Evolutionary conservation across 2,329 filamentous ascomycete genomes (phyloP).

Genomic region (Fusarium pseudonygamai): DNA sequence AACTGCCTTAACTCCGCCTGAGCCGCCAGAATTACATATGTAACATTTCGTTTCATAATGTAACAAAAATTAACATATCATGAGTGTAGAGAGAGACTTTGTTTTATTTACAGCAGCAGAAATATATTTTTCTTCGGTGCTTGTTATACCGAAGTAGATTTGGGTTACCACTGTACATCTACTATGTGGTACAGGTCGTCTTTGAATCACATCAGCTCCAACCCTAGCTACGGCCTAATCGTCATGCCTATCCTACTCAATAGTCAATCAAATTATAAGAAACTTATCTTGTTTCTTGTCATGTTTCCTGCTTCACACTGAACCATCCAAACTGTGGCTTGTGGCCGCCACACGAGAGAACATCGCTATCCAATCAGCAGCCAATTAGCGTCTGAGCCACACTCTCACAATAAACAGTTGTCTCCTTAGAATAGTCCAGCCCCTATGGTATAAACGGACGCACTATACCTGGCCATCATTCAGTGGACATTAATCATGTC

Average conservation of each 20-base stretch:
- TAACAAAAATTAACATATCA: background rate
- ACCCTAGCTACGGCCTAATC: background rate
- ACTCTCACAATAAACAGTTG: slow-evolving; percentile 2
- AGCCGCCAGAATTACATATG: background rate
- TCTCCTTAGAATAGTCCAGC: slow-evolving; percentile 11
- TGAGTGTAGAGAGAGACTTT: background rate
- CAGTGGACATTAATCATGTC: slow-evolving; percentile 22
- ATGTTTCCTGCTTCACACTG: background rate
- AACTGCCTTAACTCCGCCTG: slow-evolving; percentile 8
- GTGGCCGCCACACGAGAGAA: slow-evolving; percentile 9
- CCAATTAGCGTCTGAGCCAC: slow-evolving; percentile 17
- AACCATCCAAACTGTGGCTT: background rate
- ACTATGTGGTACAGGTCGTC: background rate
- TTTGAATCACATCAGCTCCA: background rate
- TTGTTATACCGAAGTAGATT: background rate
- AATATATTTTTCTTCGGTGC: background rate
- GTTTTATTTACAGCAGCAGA: background rate
- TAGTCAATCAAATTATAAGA: background rate
- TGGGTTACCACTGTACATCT: too few species aligned
- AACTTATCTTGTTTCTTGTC: background rate
- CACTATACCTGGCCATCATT: background rate
- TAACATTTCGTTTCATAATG: background rate
- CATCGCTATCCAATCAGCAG: background rate
- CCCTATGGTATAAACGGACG: slow-evolving; percentile 2
- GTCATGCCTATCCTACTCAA: background rate